Percentiles rank a stretch among this genome's conserved stretches.
Conservation (phyloP, 257 asterid species). For the Solanum acaule region DNA sequence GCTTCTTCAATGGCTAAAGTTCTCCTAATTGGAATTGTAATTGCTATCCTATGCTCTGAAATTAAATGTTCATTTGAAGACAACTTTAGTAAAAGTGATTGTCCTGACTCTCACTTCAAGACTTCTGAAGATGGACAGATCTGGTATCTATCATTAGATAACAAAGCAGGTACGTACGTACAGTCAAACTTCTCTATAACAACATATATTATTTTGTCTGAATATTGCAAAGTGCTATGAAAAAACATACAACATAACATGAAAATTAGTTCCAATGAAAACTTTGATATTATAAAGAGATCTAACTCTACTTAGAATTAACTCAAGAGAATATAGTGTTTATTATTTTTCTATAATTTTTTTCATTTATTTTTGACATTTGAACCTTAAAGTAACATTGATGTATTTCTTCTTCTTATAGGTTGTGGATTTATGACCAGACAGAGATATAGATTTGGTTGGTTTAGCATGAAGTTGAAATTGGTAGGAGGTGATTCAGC, state of each 20-base stretch:
- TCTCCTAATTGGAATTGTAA: slow-evolving; percentile 18
- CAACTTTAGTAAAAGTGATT: slow-evolving; percentile 50
- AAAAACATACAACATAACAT: not conserved
- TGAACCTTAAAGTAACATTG: not conserved
- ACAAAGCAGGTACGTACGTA: slow-evolving; percentile 49
- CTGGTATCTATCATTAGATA: slow-evolving; percentile 72
- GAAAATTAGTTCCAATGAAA: not conserved
- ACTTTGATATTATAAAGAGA: not conserved
- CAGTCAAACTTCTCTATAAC: not conserved
- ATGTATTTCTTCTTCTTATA: not conserved
- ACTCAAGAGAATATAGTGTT: not conserved
- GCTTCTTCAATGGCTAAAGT: slow-evolving; percentile 17
- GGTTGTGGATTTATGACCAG: slow-evolving; percentile 91
- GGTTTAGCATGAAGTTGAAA: slow-evolving; percentile 94
- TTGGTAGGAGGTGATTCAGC: slow-evolving; percentile 92
- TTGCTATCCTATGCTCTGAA: slow-evolving; percentile 10
- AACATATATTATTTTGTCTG: not conserved
- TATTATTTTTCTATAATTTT: too few relatives aligned
- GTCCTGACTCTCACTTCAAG: slow-evolving; percentile 74
- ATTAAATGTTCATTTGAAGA: slow-evolving; percentile 40
- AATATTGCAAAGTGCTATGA: not conserved
- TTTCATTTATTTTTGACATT: not conserved
- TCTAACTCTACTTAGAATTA: not conserved
- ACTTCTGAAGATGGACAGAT: slow-evolving; percentile 83
- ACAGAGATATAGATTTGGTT: slow-evolving; percentile 81